Evolutionary conservation across 805 yeast species (phyloP), one percentile per base, ranked within the genome.

Genomic region (Nakazawaea anatomiae): DNA sequence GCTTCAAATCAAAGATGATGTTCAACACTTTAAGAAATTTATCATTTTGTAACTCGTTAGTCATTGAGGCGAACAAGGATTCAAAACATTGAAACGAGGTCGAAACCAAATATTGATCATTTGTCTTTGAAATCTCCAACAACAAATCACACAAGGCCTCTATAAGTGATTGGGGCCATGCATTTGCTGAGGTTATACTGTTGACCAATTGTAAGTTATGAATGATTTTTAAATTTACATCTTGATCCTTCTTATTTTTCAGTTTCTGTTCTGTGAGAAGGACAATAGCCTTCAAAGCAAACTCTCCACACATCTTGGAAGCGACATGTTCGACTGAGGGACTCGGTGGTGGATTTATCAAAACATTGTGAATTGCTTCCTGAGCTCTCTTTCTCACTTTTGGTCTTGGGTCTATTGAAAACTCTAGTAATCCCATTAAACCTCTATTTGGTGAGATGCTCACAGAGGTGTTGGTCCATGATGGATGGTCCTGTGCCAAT

Each of bases 341-440:
- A 9, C 90, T 87, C 0, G 86, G 75, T 9, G 96, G 95, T 3
- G 87, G 85, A 54, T 77, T 77, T 2, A 69, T 57, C 54, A 94
- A 70, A 32, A 94, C 71, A 3, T 73, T 76, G 46, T 75, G 69
- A n/a, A 94, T 76, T 1, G 97, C 87, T 52, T 94, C 99, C 60
- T 84, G 86, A 1, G 98, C 96, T 72, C 97, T 85, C 77, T 87
- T 89, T 66, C 99, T 82, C 10, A 94, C 96, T 61, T 94, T 94
- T 38, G 99, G 99, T 63, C 98, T 80, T 44, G 87, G 85, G 67
- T 94, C 97, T 42, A 88, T 69, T 0, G 92, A 80, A 54, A 89
- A 74, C 64, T 87, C 89, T 53, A 91, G 68, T 53, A 91, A 68
- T 44, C 92, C 96, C 39, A 78, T 76, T 52, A 90, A 69, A 42